Evolutionary conservation across 2,329 filamentous ascomycete genomes (phyloP), one percentile per base, ranked within the genome.

Genomic region (Amesomyces nigricolor): DNA sequence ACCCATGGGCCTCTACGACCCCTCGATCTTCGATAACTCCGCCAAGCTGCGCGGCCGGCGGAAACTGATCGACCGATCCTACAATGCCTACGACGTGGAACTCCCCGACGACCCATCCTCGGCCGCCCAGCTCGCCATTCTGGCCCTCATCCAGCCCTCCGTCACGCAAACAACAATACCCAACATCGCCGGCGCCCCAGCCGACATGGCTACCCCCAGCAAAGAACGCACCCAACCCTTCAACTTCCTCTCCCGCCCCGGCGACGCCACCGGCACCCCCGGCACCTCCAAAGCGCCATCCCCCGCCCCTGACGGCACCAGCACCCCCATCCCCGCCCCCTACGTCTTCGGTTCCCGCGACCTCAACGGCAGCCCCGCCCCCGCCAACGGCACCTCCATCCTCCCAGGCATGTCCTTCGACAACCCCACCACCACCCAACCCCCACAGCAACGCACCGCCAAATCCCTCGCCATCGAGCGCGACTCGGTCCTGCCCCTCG

Each of bases 1-100:
- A 0, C 88, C 91, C 1, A 90, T 96, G 86, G 91, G 91, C n/a
- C 88, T 91, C 65, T 96, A 95, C 70, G 88, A 92, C 58, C 92
- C 94, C 0, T 76, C 81, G 2, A 87, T 96, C 53, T 96, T 97
- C 63, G 89, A 95, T 67, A 87, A 91, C 64, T 83, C 80, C 29
- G 73, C 80, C 37, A 99, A 99, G 74, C 80, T 97, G 10, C 75
- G 79, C 17, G 86, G 89, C 42, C 84, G 92, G 48, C 83, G 90
- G 61, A 91, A 87, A 65, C 77, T 97, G 19, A 83, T 97, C 32
- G 86, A 89, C 53, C 86, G 89, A 38, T 96, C 92, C 0, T 91
- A 91, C 64, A 95, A 99, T 68, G 84, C 95, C 11, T 99, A 99
- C 70, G 94, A 97, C 59, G 85, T 87, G 29, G 87, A 92, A 32